Evolutionary conservation across 192 early-diverging fungal species (phyloP), one percentile per base, ranked within the genome.

Genomic region (Martensiomyces pterosporus): DNA sequence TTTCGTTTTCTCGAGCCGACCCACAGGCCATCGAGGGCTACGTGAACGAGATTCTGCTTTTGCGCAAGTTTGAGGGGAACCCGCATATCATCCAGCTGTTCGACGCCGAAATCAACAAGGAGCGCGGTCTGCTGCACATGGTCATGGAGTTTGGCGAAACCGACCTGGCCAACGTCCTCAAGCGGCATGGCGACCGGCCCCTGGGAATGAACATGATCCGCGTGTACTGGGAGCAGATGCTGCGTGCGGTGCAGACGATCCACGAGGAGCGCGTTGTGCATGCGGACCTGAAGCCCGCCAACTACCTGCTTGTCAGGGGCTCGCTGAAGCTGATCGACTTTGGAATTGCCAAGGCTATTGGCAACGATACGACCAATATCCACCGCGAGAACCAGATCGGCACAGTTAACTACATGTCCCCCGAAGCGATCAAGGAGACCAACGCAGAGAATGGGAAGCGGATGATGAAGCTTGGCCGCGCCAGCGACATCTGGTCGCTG

Each of bases 381-480:
- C 85, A 91, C 33, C 62, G 91, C 12, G 91, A 94, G 40, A 76
- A 82, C 43, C 90, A 92, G 52, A 70, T 85, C 16, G 95, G 95
- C 2, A 98, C 95, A 0, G 73, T 89, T 7, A 94, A 94, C 49
- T 98, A 97, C 61, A 98, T 98, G 93, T 81, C 92, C 1, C 95
- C 95, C 0, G 95, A 98, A 61, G 82, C 91, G 1, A 83, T 94
- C 51, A 50, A 70, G 22, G 77, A 78, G 36, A 70, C 61, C 13
- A 76, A 65, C 29, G 49, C 43, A 2, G 60, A 71, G 5, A 39
- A 33, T 36, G 58, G 65, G 1, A 29, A 43, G 32, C 62, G 66
- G 40, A 14, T 74, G 43, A 64, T 67, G 67, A 65, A 91, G 77
- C 69, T 92, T 13, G 91, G 91, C 4, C 71, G 85, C 0, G 62